Evolutionary conservation across 495 filamentous ascomycete genomes (phyloP).

Genomic region (Talaromyces nanjingensis): DNA sequence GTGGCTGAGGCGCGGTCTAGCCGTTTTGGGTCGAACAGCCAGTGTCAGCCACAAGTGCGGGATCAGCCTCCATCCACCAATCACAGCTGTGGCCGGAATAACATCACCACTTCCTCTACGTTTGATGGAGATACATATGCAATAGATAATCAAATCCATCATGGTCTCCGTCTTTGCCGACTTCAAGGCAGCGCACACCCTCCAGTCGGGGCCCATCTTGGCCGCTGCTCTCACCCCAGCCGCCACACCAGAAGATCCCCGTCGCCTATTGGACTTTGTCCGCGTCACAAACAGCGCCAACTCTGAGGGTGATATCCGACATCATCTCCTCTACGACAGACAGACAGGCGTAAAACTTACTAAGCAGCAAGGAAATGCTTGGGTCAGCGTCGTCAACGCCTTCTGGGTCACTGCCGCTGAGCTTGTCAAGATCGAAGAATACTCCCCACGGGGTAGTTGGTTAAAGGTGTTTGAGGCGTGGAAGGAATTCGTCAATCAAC

Average conservation of each 20-base stretch:
- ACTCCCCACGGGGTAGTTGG: conserved; percentile 50
- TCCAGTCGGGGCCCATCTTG: conserved; percentile 55
- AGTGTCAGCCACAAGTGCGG: conserved; percentile 12
- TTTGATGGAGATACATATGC: neutral
- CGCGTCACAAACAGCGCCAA: conserved; percentile 52
- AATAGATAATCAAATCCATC: neutral
- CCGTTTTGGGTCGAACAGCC: conserved; percentile 14
- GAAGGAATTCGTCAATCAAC: conserved; percentile 64
- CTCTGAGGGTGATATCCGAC: conserved; percentile 52
- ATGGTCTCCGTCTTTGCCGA: conserved; percentile 61
- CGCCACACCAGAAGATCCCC: conserved; percentile 44
- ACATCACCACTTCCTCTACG: neutral
- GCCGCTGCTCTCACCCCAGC: conserved; percentile 65
- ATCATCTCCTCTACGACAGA: conserved; percentile 52
- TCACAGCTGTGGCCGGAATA: conserved; percentile 3
- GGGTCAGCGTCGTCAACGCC: conserved; percentile 73
- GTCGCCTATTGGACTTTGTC: conserved; percentile 55
- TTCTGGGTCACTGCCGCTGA: conserved; percentile 79
- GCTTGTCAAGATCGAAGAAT: conserved; percentile 49
- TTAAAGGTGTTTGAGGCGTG: conserved; percentile 72
- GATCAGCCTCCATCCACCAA: conserved; percentile 1
- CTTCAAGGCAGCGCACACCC: conserved; percentile 51
- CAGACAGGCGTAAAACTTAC: conserved; percentile 38
- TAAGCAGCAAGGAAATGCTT: conserved; percentile 60
- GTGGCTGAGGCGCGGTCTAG: conserved; percentile 22